A percentile compares a stretch with the other conserved stretches of the same genome.
These are phyloP conservation scores for Clitoria ternatea DNA, from an alignment of 306 rosid genomes.

Conservation along the genomic window DNA sequence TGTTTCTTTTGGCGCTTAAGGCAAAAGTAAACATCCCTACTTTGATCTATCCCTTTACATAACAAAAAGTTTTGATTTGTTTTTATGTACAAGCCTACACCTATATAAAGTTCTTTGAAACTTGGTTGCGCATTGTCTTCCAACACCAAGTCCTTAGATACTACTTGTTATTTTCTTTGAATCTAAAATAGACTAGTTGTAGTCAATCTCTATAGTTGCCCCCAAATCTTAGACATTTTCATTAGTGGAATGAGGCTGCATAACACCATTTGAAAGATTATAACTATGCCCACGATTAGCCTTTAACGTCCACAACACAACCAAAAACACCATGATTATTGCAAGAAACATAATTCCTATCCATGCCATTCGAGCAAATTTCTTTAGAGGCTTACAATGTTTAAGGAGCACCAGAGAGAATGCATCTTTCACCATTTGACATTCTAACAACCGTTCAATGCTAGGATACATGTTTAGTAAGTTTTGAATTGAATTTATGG, in stretches of 20 bases:
- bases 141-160: too few species aligned
- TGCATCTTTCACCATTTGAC: conserved; percentile 59
- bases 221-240: conserved; percentile 21
- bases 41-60: too few species aligned
- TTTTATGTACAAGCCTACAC: too few species aligned
- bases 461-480: conserved; percentile 52
- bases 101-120: too few species aligned
- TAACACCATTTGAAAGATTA: conserved; percentile 23
- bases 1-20: too few species aligned
- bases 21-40: too few species aligned
- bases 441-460: conserved; percentile 50
- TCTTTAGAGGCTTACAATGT: conserved; percentile 66
- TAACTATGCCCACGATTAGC: conserved; percentile 15
- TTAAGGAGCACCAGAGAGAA: conserved; percentile 42
- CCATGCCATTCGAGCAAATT: conserved; percentile 45
- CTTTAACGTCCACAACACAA: conserved; percentile 46
- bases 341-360: conserved; percentile 39
- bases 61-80: too few species aligned
- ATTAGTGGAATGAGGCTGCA: conserved; percentile 20
- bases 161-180: too few species aligned
- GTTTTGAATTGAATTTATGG: conserved; percentile 54
- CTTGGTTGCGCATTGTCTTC: too few species aligned
- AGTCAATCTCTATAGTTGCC: conserved; percentile 6
- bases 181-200: neutral
- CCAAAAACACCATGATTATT: conserved; percentile 34